Evolutionary conservation across 148 eudicot genomes (phyloP).

Genomic region (Limonium bicolor): DNA sequence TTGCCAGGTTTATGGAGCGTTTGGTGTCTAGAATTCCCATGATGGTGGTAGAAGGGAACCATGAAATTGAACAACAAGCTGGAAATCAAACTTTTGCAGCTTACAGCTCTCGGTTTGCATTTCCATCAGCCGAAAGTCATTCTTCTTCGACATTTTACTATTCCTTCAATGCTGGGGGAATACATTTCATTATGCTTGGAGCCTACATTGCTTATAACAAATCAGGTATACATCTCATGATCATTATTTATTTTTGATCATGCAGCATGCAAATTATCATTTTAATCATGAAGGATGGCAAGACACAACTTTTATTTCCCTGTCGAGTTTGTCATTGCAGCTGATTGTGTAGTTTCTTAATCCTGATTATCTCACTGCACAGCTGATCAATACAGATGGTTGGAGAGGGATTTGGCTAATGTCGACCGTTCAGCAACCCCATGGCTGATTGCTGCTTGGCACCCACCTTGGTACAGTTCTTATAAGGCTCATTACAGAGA

Average conservation of each 20-base stretch:
- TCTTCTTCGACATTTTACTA: conserved; percentile 80
- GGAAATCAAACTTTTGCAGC: conserved; percentile 61
- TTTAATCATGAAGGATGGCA: neutral
- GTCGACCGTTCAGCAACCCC: conserved; percentile 75
- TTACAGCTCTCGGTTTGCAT: conserved; percentile 86
- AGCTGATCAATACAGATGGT: conserved; percentile 95
- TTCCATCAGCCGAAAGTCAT: conserved; percentile 77
- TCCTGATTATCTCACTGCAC: conserved; percentile 3
- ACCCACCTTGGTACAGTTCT: conserved; percentile 88
- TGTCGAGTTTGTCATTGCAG: too few species aligned
- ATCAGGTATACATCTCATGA: conserved; percentile 35
- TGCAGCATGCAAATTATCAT: neutral
- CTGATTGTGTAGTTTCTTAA: neutral
- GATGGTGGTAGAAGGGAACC: conserved; percentile 96
- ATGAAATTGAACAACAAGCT: conserved; percentile 77
- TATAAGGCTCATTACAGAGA: conserved; percentile 89
- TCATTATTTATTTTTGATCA: neutral
- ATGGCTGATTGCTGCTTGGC: conserved; percentile 87
- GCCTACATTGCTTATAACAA: conserved; percentile 66
- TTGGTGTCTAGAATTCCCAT: conserved; percentile 70
- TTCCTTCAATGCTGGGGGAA: conserved; percentile 93
- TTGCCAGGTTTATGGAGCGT: conserved; percentile 69
- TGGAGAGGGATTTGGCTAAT: conserved; percentile 70
- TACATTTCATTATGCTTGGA: conserved; percentile 87
- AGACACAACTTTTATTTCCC: too few species aligned